Conservation (phyloP, 176 grass and related monocot genomes). For the Carex kokanica region DNA sequence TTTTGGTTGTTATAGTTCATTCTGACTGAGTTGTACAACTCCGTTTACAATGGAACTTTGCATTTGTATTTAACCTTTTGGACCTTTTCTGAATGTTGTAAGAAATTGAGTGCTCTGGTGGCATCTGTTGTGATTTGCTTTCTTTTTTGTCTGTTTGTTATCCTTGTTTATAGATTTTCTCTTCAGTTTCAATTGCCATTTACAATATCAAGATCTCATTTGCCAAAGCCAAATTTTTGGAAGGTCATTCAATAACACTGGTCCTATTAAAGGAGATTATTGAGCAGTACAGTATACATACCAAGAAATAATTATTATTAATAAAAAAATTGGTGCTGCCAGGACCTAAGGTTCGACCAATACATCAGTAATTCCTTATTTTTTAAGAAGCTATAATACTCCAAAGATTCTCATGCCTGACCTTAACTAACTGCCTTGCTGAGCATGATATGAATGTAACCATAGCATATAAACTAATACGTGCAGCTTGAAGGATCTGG, state of each 20-base stretch:
- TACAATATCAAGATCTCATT: background rate
- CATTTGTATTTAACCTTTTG: background rate
- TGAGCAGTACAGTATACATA: background rate
- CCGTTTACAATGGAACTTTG: background rate
- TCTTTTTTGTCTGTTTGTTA: background rate
- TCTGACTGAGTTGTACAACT: background rate
- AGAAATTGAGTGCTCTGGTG: background rate
- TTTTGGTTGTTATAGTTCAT: background rate
- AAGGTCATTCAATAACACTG: background rate
- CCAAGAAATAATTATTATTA: background rate
- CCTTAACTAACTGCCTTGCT: background rate
- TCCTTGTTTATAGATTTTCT: background rate
- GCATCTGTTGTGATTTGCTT: background rate
- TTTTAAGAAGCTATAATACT: too few species aligned
- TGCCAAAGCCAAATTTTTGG: background rate
- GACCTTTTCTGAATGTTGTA: background rate
- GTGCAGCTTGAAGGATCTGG: conserved; percentile 31
- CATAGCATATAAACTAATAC: background rate
- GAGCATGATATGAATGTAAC: background rate
- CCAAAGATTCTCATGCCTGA: background rate
- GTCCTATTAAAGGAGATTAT: background rate
- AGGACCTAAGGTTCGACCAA: background rate
- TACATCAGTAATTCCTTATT: background rate
- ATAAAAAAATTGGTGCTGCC: background rate
- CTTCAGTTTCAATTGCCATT: background rate